A percentile compares a stretch with the other conserved stretches of the same genome.
These are phyloP conservation scores for Cyclocybe cylindracea DNA, from an alignment of 768 basidiomycete genomes.

Conservation along the genomic window DNA sequence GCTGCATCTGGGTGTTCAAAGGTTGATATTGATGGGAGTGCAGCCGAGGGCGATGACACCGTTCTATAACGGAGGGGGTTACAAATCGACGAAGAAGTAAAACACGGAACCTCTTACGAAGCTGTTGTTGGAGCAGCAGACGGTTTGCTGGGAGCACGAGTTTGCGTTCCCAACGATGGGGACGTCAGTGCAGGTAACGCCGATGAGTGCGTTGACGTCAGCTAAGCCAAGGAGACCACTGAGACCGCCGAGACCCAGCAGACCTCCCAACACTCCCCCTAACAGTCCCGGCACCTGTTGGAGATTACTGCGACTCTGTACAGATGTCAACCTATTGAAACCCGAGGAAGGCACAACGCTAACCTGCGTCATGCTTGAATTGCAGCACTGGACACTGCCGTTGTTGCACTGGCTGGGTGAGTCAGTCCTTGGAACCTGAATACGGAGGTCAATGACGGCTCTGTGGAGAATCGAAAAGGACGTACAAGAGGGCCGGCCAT, in stretches of 20 bases:
- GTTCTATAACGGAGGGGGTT: slow-evolving; percentile 7
- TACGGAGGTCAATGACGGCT: neutral
- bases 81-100: neutral
- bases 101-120: slow-evolving; percentile 17
- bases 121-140: slow-evolving; percentile 29
- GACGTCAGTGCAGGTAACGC: slow-evolving; percentile 20
- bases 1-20: neutral
- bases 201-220: slow-evolving; percentile 4
- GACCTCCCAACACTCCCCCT: neutral
- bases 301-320: neutral
- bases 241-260: neutral
- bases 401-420: slow-evolving; percentile 15
- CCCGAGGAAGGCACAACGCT: neutral
- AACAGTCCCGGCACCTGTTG: neutral
- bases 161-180: slow-evolving; percentile 12
- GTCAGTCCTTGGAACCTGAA: slow-evolving; percentile 14
- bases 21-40: slow-evolving; percentile 14
- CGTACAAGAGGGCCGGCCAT: slow-evolving; percentile 25
- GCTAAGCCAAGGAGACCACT: neutral
- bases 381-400: slow-evolving; percentile 25
- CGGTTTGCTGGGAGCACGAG: slow-evolving; percentile 23
- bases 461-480: neutral
- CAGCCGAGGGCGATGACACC: slow-evolving; percentile 23
- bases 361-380: slow-evolving; percentile 11
- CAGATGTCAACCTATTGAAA: neutral